Conservation (phyloP, 1,284 basidiomycete genomes). For the Phlebopus sp. region DNA sequence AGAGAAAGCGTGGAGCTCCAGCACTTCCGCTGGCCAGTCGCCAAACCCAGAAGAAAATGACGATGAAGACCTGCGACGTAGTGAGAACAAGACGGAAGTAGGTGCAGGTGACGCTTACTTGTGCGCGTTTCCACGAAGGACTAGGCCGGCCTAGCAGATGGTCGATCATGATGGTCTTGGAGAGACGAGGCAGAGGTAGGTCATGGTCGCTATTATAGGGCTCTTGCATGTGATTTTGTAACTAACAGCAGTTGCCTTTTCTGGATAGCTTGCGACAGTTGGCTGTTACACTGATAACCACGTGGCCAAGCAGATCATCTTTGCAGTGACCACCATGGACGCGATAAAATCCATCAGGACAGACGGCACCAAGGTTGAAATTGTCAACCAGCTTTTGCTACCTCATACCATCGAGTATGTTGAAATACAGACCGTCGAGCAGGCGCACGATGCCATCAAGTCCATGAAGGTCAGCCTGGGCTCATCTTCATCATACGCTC, state of each 20-base stretch:
- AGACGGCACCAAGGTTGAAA: conserved; percentile 68
- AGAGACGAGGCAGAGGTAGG: conserved; percentile 9
- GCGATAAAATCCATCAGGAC: conserved; percentile 62
- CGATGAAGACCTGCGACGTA: conserved; percentile 67
- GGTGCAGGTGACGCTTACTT: conserved; percentile 43
- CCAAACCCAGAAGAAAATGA: conserved; percentile 89
- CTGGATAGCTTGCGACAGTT: conserved; percentile 6
- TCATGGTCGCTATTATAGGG: conserved; percentile 11
- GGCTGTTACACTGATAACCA: neutral
- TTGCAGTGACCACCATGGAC: conserved; percentile 17
- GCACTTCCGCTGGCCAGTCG: conserved; percentile 70
- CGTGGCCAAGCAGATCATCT: neutral
- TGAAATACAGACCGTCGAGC: conserved; percentile 66
- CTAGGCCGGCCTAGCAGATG: conserved; percentile 78
- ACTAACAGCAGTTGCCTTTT: conserved; percentile 20
- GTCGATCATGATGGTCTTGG: conserved; percentile 65
- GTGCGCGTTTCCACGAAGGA: conserved; percentile 71
- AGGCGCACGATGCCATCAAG: conserved; percentile 90
- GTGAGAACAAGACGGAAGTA: conserved; percentile 3
- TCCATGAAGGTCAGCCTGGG: conserved; percentile 71
- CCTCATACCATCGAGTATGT: conserved; percentile 80
- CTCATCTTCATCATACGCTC: neutral
- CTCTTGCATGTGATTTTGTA: conserved; percentile 38
- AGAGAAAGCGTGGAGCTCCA: conserved; percentile 61
- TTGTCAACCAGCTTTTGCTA: conserved; percentile 82